These are phyloP conservation scores for Rhodotorula mucilaginosa DNA, from an alignment of 1,284 basidiomycete genomes.

Conservation along the genomic window DNA sequence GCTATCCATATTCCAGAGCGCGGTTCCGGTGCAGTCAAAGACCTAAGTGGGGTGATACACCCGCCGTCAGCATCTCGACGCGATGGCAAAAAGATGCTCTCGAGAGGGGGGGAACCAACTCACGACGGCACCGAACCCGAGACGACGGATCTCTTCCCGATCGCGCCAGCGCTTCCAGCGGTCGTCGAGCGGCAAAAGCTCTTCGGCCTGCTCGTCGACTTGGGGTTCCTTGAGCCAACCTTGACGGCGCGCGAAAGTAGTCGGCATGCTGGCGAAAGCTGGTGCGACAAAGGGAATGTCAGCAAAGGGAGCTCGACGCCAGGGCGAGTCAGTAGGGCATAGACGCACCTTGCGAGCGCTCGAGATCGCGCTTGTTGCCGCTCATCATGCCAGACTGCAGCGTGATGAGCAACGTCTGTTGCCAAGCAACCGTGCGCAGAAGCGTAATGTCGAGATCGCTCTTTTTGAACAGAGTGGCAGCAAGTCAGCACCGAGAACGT, in stretches of 20 bases:
- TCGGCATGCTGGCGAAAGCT: slow-evolving; percentile 35
- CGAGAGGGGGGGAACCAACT: not conserved
- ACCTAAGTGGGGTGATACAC: slow-evolving; percentile 2
- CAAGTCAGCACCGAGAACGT: too few species aligned
- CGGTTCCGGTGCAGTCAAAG: slow-evolving; percentile 33
- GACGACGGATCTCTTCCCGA: slow-evolving; percentile 35
- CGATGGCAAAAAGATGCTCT: not conserved
- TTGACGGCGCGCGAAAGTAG: slow-evolving; percentile 35
- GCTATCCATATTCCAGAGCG: slow-evolving; percentile 34
- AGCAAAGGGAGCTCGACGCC: not conserved
- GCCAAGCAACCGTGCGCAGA: slow-evolving; percentile 38
- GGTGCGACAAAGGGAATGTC: not conserved
- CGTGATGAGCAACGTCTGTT: slow-evolving; percentile 30
- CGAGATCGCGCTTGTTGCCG: slow-evolving; percentile 40
- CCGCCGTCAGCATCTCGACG: not conserved
- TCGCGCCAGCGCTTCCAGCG: slow-evolving; percentile 39
- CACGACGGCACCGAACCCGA: slow-evolving; percentile 36
- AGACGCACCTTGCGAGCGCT: slow-evolving; percentile 31
- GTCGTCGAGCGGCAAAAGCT: slow-evolving; percentile 33
- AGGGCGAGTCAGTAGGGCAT: not conserved
- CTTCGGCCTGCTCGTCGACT: slow-evolving; percentile 24
- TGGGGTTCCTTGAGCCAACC: slow-evolving; percentile 35
- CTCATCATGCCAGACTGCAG: slow-evolving; percentile 34
- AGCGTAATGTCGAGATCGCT: slow-evolving; percentile 37
- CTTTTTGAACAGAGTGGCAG: not conserved